Base-by-base conservation (phyloP, 306 rosid genomes). In the Herpetospermum pedunculosum region DNA sequence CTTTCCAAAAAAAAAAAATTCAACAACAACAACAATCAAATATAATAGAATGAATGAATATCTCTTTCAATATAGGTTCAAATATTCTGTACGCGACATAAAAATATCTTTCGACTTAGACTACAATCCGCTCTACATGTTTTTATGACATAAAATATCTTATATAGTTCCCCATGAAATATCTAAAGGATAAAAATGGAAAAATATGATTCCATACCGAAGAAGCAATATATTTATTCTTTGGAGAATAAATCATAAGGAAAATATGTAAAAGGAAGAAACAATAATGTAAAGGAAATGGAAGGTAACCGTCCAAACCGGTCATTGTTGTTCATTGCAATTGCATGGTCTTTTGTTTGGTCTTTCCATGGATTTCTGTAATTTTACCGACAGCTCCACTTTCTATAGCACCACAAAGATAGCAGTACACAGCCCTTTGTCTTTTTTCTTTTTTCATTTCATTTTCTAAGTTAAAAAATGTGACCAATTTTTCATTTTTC, bases 261-360 rank as follows among this genome's bases (percentile, higher is more conserved):
- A 60, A 60, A 60, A 60, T 30, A 32, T 16, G 41, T 7, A 8
- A 60, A 60, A 60, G 65, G 38, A 58, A 29, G 65, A 15, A 60
- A 30, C 25, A 7, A 60, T 16, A 14, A 60, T n/a, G n/a, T n/a
- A 60, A 16, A 18, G 25, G 68, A 32, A 60, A 60, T 30, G 41
- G 23, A 63, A 63, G 44, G 70, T 63, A 35, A 63, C 70, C 46
- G 70, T 35, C 70, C 70, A 34, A 32, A 63, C 70, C 47, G 69
- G 44, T 11, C 71, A 38, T 19, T 19, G 71, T 32, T 58, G 40
- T 13, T 58, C 64, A 28, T 57, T 29, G n/a, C 37, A 30, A 29
- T 58, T 14, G 67, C 21, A 58, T 30, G 67, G 40, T n/a, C 37
- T 29, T 58, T 58, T 29, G 40, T 58, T 58, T 58, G 67, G 67